phyloP scores from a whole-genome alignment of 352 stramenopile species.

The Phytophthora vignae region DNA sequence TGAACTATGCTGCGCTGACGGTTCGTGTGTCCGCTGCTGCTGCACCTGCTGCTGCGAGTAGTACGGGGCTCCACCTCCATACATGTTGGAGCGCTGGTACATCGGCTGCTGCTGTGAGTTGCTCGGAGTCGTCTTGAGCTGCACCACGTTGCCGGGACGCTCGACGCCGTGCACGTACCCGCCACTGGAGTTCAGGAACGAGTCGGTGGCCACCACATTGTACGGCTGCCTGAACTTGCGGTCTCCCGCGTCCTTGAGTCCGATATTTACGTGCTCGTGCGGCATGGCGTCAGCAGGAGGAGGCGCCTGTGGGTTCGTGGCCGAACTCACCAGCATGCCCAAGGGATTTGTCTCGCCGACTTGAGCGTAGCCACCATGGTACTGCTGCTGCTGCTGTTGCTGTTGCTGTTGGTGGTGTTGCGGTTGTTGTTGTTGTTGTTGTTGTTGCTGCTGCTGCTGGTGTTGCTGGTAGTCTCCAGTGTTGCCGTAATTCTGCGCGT shows the following conservation, averaged over 20 bases:
- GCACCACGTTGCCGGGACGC: constrained; percentile 49
- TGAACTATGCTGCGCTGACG: constrained; percentile 32
- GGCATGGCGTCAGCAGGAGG: constrained; percentile 43
- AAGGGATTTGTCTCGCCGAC: constrained; percentile 48
- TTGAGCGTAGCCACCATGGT: constrained; percentile 38
- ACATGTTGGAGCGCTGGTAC: constrained; percentile 45
- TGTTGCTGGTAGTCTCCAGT: no score
- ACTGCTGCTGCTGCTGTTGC: constrained; percentile 45
- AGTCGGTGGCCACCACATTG: constrained; percentile 37
- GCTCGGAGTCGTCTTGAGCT: constrained; percentile 46
- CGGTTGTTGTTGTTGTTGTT: constrained; percentile 42
- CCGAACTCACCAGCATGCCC: constrained; percentile 65
- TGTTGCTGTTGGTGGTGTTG: constrained; percentile 35
- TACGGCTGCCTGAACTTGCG: constrained; percentile 51
- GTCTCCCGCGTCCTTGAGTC: constrained; percentile 46
- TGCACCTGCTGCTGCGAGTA: constrained; percentile 36
- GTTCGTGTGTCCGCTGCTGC: constrained; percentile 23
- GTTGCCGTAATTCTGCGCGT: constrained; percentile 44
- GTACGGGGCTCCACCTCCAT: constrained; percentile 30
- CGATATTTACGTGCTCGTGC: constrained; percentile 48
- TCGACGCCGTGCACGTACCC: constrained; percentile 42
- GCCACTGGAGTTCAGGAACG: constrained; percentile 41
- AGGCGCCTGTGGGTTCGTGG: constrained; percentile 49
- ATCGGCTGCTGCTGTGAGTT: constrained; percentile 50
- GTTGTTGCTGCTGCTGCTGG: no score